These are phyloP conservation scores for Starmerella gropengiesseri DNA, from an alignment of 805 yeast species.

Conservation along the genomic window DNA sequence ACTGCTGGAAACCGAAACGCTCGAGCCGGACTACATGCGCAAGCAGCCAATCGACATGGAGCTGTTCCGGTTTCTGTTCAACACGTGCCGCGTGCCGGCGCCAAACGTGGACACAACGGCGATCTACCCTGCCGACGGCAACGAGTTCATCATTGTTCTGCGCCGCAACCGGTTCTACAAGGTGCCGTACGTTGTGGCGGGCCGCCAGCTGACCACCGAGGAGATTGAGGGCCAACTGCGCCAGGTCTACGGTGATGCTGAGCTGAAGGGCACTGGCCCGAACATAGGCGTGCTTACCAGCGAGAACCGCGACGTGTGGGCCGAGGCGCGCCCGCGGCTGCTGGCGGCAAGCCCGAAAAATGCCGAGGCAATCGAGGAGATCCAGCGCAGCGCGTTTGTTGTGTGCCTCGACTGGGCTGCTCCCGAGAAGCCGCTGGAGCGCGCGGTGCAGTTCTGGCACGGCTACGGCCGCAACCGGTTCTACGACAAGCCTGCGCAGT, in stretches of 20 bases:
- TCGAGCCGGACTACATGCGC: slow-evolving; percentile 70
- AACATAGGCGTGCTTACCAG: slow-evolving; percentile 75
- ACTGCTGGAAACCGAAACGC: slow-evolving; percentile 53
- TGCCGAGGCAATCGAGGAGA: slow-evolving; percentile 47
- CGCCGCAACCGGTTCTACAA: slow-evolving; percentile 74
- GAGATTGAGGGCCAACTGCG: slow-evolving; percentile 46
- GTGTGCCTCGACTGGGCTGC: slow-evolving; percentile 61
- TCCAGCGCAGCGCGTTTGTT: slow-evolving; percentile 69
- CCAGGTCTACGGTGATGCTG: slow-evolving; percentile 39
- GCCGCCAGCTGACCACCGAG: slow-evolving; percentile 32
- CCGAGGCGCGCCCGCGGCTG: slow-evolving; percentile 47
- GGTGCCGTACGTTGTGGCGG: slow-evolving; percentile 35
- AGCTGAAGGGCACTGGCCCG: slow-evolving; percentile 34
- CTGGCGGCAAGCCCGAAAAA: slow-evolving; percentile 49
- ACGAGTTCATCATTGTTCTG: slow-evolving; percentile 61
- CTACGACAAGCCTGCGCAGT: slow-evolving; percentile 85
- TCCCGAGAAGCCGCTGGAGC: slow-evolving; percentile 73
- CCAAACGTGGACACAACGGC: slow-evolving; percentile 46
- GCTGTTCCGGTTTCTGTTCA: slow-evolving; percentile 82
- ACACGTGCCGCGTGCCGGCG: slow-evolving; percentile 68
- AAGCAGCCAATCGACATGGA: slow-evolving; percentile 86
- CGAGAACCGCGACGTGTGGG: slow-evolving; percentile 77
- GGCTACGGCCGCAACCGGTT: slow-evolving; percentile 88
- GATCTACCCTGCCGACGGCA: slow-evolving; percentile 35
- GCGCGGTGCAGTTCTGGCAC: slow-evolving; percentile 81